These are phyloP conservation scores for Peronospora farinosa DNA, from an alignment of 352 stramenopile genomes.

Conservation along the genomic window DNA sequence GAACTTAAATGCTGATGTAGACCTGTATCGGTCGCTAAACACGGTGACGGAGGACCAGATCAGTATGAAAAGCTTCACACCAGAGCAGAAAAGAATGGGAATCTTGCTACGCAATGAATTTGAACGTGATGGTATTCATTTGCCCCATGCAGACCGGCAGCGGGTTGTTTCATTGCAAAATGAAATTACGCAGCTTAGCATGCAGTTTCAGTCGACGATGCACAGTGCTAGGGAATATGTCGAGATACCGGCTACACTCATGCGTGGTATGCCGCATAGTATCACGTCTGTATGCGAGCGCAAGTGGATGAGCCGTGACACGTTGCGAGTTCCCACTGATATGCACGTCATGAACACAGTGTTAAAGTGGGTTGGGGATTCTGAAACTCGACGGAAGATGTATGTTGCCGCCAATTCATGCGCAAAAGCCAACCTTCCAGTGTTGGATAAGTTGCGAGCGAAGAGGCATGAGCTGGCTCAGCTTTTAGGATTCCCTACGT, in stretches of 20 bases:
- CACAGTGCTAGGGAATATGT: slow-evolving; percentile 59
- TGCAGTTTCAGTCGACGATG: slow-evolving; percentile 86
- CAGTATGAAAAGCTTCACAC: slow-evolving; percentile 57
- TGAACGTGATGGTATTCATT: slow-evolving; percentile 93
- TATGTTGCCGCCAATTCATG: slow-evolving; percentile 86
- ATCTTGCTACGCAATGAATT: slow-evolving; percentile 89
- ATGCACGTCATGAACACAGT: slow-evolving; percentile 88
- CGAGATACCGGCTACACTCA: slow-evolving; percentile 47
- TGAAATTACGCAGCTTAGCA: slow-evolving; percentile 80
- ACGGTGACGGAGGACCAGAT: slow-evolving; percentile 52
- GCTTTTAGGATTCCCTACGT: slow-evolving; percentile 86
- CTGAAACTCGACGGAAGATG: slow-evolving; percentile 81
- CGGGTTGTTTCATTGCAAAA: slow-evolving; percentile 86
- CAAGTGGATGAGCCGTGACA: slow-evolving; percentile 55
- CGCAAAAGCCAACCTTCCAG: slow-evolving; percentile 59
- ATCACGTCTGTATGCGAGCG: slow-evolving; percentile 54
- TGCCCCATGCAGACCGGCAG: slow-evolving; percentile 60
- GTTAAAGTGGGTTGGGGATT: slow-evolving; percentile 82
- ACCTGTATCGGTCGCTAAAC: slow-evolving; percentile 84
- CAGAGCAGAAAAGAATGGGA: slow-evolving; percentile 89
- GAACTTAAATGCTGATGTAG: slow-evolving; percentile 89
- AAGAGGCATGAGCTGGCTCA: slow-evolving; percentile 86
- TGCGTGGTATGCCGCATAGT: slow-evolving; percentile 54
- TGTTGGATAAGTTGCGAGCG: slow-evolving; percentile 82
- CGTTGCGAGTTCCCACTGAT: slow-evolving; percentile 73